phyloP scores from a whole-genome alignment of 495 filamentous ascomycete genomes.

The Oleoguttula mirabilis region DNA sequence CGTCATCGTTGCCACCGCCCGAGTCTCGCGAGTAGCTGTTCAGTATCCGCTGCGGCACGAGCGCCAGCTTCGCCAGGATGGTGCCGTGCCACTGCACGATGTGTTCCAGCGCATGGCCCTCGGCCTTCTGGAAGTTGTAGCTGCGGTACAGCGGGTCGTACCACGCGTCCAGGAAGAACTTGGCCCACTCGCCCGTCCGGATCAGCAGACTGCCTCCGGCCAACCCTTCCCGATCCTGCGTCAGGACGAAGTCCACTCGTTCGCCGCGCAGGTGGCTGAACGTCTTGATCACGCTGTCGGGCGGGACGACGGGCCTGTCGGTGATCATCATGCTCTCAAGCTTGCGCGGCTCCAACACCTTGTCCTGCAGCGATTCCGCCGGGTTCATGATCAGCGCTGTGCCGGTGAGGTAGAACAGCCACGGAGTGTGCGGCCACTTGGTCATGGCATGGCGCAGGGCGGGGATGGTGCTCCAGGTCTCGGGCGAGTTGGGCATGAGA shows the following conservation, averaged over 20 bases:
- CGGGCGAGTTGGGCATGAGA: conserved; percentile 45
- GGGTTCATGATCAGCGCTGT: conserved; percentile 88
- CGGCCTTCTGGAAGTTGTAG: conserved; percentile 93
- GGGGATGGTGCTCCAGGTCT: conserved; percentile 67
- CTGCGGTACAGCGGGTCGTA: conserved; percentile 85
- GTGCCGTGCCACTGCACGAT: conserved; percentile 82
- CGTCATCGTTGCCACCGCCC: conserved; percentile 24
- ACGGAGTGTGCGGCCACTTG: conserved; percentile 55
- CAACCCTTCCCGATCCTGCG: conserved; percentile 76
- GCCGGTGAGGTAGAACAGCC: conserved; percentile 74
- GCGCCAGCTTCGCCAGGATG: conserved; percentile 71
- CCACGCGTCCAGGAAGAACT: conserved; percentile 90
- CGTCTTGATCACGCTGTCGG: conserved; percentile 93
- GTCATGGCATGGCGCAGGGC: conserved; percentile 87
- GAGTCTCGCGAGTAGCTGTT: conserved; percentile 59
- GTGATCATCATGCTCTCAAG: conserved; percentile 75
- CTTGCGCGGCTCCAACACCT: conserved; percentile 52
- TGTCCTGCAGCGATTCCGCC: conserved; percentile 49
- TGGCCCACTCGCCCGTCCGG: conserved; percentile 74
- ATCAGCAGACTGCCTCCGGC: conserved; percentile 67
- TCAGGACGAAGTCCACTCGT: conserved; percentile 69
- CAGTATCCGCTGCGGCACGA: conserved; percentile 70
- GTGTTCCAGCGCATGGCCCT: conserved; percentile 71
- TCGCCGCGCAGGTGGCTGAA: conserved; percentile 66
- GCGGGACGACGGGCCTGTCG: conserved; percentile 78